phyloP scores from a whole-genome alignment of 148 eudicot genomes.

The Beta vulgaris region DNA sequence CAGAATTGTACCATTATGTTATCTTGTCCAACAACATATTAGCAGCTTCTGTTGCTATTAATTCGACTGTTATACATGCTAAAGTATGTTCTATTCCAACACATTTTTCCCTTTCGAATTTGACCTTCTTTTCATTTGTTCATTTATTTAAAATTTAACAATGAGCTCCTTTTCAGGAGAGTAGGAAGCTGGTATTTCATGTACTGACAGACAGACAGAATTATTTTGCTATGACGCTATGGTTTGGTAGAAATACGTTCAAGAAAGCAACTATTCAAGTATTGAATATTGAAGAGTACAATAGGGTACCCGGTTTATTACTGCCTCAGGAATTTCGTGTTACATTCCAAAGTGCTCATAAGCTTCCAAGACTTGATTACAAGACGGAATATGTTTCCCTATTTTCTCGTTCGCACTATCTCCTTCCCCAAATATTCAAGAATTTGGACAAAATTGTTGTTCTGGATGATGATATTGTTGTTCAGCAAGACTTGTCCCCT shows the following conservation, averaged over 20 bases:
- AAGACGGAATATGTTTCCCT: constrained; percentile 66
- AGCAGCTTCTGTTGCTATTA: constrained; percentile 78
- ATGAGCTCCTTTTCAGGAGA: constrained; percentile 54
- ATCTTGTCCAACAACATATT: constrained; percentile 85
- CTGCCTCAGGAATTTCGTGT: constrained; percentile 78
- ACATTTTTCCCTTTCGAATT: too few relatives aligned
- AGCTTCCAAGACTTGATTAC: constrained; percentile 39
- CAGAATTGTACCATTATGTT: constrained; percentile 68
- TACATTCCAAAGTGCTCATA: constrained; percentile 51
- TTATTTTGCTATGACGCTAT: constrained; percentile 81
- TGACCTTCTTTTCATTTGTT: too few relatives aligned
- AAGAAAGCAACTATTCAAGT: constrained; percentile 73
- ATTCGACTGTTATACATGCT: constrained; percentile 79
- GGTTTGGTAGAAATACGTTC: constrained; percentile 67
- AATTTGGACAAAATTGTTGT: constrained; percentile 69
- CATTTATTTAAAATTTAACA: too few relatives aligned
- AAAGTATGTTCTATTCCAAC: constrained; percentile 48
- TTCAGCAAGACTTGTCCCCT: constrained; percentile 75
- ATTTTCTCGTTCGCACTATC: constrained; percentile 77
- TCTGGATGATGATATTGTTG: constrained; percentile 82
- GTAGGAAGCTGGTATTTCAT: constrained; percentile 82
- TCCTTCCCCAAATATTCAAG: constrained; percentile 68
- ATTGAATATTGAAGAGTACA: constrained; percentile 69
- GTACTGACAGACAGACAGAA: constrained; percentile 77
- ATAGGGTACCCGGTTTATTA: constrained; percentile 38